Evolutionary conservation across 75 land plant species (phyloP).

Genomic region (Cupressus sempervirens): DNA sequence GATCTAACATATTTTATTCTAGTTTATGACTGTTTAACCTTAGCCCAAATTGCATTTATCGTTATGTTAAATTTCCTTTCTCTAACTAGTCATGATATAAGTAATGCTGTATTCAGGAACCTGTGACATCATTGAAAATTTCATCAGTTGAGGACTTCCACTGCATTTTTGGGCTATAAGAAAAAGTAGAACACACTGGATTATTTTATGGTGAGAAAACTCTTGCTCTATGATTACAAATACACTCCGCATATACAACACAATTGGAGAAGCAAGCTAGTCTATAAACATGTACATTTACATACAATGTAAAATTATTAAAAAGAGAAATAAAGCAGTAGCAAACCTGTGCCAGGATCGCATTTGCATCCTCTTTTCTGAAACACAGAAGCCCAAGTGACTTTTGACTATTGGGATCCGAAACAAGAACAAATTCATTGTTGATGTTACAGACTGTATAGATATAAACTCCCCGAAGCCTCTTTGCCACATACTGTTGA

Average conservation of each 20-base stretch:
- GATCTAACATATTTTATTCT: background rate
- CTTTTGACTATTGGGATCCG: conserved; percentile 69
- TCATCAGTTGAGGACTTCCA: background rate
- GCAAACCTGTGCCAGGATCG: conserved; percentile 85
- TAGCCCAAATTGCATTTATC: background rate
- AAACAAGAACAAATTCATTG: conserved; percentile 94
- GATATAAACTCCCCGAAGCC: conserved; percentile 72
- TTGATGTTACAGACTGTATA: conserved; percentile 88
- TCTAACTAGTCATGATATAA: background rate
- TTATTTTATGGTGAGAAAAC: background rate
- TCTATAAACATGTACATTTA: background rate
- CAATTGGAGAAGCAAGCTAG: background rate
- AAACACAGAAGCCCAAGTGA: conserved; percentile 93
- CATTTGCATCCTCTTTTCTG: conserved; percentile 80
- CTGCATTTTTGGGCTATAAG: background rate
- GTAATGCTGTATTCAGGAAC: background rate
- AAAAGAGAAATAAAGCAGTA: background rate
- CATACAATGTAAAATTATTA: background rate
- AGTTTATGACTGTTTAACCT: background rate
- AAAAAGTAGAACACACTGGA: background rate
- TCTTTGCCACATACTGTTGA: conserved; percentile 62
- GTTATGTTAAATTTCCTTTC: background rate
- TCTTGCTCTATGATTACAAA: background rate
- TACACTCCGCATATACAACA: background rate
- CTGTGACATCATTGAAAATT: background rate